These are phyloP conservation scores for Barnettozyma salicaria DNA, from an alignment of 805 yeast genomes.

Conservation along the genomic window DNA sequence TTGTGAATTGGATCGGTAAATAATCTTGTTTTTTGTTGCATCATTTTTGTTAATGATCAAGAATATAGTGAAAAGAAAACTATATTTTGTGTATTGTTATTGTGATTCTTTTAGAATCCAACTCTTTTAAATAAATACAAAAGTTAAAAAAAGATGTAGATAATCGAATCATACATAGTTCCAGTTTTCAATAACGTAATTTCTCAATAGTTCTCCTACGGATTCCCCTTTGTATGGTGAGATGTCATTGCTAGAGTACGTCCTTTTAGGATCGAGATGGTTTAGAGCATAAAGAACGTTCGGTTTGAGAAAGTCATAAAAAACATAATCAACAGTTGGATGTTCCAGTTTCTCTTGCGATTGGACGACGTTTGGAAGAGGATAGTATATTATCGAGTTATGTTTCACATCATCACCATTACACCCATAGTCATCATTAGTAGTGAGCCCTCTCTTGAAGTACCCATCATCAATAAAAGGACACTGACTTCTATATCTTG, in stretches of 20 bases:
- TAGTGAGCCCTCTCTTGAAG: constrained; percentile 65
- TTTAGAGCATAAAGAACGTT: constrained; percentile 43
- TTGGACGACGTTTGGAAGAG: constrained; percentile 76
- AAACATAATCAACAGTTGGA: constrained; percentile 56
- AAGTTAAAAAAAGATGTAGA: constrained; percentile 7
- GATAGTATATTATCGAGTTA: constrained; percentile 48
- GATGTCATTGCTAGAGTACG: constrained; percentile 33
- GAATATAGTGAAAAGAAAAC: constrained; percentile 3
- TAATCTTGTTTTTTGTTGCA: constrained; percentile 22
- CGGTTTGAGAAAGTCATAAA: constrained; percentile 66
- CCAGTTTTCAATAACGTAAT: constrained; percentile 35
- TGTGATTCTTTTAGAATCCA: constrained; percentile 10
- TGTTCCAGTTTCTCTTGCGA: constrained; percentile 33
- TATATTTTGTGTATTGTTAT: constrained; percentile 22
- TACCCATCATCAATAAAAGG: constrained; percentile 14
- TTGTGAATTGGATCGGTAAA: constrained; percentile 1
- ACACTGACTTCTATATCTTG: constrained; percentile 11
- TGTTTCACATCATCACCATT: constrained; percentile 85
- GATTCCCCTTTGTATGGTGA: constrained; percentile 35
- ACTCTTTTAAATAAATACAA: constrained; percentile 13
- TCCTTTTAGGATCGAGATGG: constrained; percentile 22
- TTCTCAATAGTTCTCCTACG: constrained; percentile 40
- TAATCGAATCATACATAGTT: not conserved
- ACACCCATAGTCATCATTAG: constrained; percentile 77
- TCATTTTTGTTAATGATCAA: constrained; percentile 23